Conservation (phyloP, 2,329 filamentous ascomycete genomes). For the Malbranchea cinnamomea region DNA sequence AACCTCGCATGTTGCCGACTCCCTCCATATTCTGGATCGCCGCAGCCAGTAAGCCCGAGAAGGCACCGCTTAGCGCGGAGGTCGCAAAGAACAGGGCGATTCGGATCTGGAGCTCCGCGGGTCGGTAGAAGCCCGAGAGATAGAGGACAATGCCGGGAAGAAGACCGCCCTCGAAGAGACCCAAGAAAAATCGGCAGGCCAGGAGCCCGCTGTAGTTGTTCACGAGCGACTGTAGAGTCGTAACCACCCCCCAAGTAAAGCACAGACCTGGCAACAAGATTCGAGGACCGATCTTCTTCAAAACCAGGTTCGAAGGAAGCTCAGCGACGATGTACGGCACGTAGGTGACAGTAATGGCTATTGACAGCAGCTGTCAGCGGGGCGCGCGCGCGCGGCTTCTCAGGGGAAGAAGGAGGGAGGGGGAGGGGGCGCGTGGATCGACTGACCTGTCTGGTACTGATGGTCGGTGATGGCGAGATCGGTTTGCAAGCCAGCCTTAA, state of each 20-base stretch:
- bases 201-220: conserved; percentile 39
- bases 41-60: conserved; percentile 36
- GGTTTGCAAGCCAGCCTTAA: conserved; percentile 37
- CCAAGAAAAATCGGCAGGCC: conserved; percentile 45
- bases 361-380: neutral
- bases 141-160: conserved; percentile 44
- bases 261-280: conserved; percentile 47
- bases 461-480: conserved; percentile 43
- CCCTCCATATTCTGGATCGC: conserved; percentile 33
- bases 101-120: conserved; percentile 14
- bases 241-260: conserved; percentile 42
- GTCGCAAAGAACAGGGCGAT: conserved; percentile 18
- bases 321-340: conserved; percentile 21
- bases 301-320: conserved; percentile 47
- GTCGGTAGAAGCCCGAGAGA: conserved; percentile 5
- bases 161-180: conserved; percentile 49
- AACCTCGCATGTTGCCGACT: conserved; percentile 26
- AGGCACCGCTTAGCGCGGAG: conserved; percentile 24
- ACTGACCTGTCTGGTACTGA: conserved; percentile 42
- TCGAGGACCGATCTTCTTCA: conserved; percentile 46
- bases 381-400: neutral
- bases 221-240: conserved; percentile 27
- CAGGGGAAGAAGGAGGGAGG: too few relatives aligned
- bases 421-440: too few relatives aligned
- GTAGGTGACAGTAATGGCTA: conserved; percentile 6